phyloP scores from a whole-genome alignment of 345 rosid genomes.

The Bruguiera gymnorhiza region DNA sequence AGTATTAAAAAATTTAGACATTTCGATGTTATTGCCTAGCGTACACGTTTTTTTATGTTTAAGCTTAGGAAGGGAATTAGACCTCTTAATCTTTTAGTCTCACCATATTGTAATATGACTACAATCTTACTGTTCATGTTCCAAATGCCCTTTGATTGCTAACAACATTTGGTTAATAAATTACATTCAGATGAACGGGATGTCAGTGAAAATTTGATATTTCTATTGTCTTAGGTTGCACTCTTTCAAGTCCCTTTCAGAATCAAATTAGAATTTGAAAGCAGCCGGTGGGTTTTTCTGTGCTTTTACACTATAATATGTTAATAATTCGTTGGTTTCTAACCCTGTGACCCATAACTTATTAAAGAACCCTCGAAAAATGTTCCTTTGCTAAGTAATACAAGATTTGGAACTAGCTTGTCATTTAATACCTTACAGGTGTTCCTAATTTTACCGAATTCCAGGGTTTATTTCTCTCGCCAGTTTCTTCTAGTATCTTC shows the following conservation, averaged over 20 bases:
- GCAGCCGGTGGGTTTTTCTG: slow-evolving; percentile 30
- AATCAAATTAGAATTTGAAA: neutral
- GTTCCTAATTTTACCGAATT: slow-evolving; percentile 41
- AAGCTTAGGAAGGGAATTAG: no score
- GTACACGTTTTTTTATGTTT: no score
- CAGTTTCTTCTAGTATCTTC: slow-evolving; percentile 13
- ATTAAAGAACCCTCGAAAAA: slow-evolving; percentile 1
- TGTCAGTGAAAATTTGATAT: neutral
- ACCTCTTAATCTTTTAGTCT: no score
- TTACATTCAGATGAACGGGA: neutral
- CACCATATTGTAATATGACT: no score
- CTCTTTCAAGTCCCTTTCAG: neutral
- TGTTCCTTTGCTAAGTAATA: slow-evolving; percentile 3
- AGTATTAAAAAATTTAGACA: no score
- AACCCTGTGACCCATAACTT: slow-evolving; percentile 15
- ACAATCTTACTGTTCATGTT: no score
- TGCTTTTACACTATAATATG: slow-evolving; percentile 7
- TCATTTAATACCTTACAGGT: slow-evolving; percentile 24
- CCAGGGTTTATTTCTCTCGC: slow-evolving; percentile 25
- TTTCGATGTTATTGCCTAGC: no score
- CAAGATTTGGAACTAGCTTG: slow-evolving; percentile 10
- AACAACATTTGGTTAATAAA: neutral
- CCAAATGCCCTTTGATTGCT: neutral
- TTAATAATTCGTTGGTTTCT: slow-evolving; percentile 3
- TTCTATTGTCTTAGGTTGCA: slow-evolving; percentile 3